Conservation (phyloP, 2,329 filamentous ascomycete genomes). For the Iodosphaeria phyllophila region DNA sequence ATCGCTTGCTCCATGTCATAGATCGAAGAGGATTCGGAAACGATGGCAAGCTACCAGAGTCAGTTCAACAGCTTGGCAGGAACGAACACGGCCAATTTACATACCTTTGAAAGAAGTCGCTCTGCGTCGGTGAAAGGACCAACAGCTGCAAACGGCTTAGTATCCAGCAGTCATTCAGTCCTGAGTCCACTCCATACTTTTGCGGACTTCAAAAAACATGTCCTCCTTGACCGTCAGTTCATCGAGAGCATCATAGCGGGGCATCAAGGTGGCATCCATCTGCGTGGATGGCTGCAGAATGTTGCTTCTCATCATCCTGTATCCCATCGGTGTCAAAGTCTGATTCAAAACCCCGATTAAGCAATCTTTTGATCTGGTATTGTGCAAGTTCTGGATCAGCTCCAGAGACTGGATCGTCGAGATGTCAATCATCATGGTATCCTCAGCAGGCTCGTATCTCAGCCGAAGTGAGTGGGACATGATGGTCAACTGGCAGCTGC, state of each 20-base stretch:
- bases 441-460: constrained; percentile 71
- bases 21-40: constrained; percentile 46
- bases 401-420: constrained; percentile 77
- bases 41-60: constrained; percentile 68
- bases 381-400: constrained; percentile 71
- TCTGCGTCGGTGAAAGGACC: constrained; percentile 67
- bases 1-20: constrained; percentile 61
- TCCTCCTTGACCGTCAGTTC: constrained; percentile 70
- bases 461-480: constrained; percentile 66
- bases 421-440: constrained; percentile 90
- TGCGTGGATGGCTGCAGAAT: constrained; percentile 75
- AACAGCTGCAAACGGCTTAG: no score
- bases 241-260: constrained; percentile 65
- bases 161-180: no score
- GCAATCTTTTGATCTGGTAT: constrained; percentile 60
- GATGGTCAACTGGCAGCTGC: constrained; percentile 49
- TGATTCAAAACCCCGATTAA: constrained; percentile 74
- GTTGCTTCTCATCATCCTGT: constrained; percentile 64
- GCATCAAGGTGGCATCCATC: constrained; percentile 41
- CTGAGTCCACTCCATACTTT: constrained; percentile 36
- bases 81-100: background rate
- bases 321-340: constrained; percentile 76
- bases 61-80: no score
- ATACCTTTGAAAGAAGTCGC: constrained; percentile 55
- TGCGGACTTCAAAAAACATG: constrained; percentile 61